A percentile compares a stretch with the other conserved stretches of the same genome.
These are phyloP conservation scores for Crepidotus variabilis DNA, from an alignment of 768 basidiomycete genomes.

Conservation along the genomic window DNA sequence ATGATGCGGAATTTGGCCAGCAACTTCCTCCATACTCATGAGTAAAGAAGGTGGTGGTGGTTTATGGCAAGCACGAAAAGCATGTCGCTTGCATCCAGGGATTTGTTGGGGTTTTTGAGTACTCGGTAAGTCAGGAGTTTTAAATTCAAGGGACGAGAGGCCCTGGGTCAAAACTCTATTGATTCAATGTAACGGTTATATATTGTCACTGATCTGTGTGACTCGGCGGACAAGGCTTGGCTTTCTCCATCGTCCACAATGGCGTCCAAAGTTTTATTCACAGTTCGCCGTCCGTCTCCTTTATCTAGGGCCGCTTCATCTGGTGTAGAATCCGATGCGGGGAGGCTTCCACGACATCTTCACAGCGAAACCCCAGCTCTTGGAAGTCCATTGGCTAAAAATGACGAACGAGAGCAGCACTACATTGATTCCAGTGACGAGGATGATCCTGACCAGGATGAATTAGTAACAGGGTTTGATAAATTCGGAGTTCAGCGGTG, in stretches of 20 bases:
- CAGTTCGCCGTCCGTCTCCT: constrained; percentile 75
- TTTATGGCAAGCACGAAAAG: too few relatives aligned
- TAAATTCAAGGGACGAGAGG: too few relatives aligned
- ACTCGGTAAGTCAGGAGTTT: background rate
- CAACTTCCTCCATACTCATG: too few relatives aligned
- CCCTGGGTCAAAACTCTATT: too few relatives aligned
- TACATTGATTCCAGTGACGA: constrained; percentile 53
- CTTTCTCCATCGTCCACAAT: background rate
- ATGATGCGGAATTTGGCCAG: too few relatives aligned
- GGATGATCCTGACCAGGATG: constrained; percentile 53
- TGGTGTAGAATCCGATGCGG: constrained; percentile 55
- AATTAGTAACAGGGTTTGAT: constrained; percentile 71
- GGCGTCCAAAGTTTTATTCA: constrained; percentile 67
- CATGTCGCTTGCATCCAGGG: too few relatives aligned
- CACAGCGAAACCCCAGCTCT: background rate
- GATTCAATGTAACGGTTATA: too few relatives aligned
- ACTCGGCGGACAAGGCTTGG: background rate
- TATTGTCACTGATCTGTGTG: too few relatives aligned
- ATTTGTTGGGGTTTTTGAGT: too few relatives aligned
- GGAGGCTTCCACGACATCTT: constrained; percentile 2
- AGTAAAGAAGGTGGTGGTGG: too few relatives aligned
- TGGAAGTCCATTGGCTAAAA: constrained; percentile 3
- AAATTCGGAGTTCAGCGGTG: constrained; percentile 82
- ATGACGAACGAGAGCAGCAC: background rate
- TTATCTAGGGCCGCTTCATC: constrained; percentile 60